phyloP scores from a whole-genome alignment of 2,329 filamentous ascomycete genomes.

The Elsinoe perseae region DNA sequence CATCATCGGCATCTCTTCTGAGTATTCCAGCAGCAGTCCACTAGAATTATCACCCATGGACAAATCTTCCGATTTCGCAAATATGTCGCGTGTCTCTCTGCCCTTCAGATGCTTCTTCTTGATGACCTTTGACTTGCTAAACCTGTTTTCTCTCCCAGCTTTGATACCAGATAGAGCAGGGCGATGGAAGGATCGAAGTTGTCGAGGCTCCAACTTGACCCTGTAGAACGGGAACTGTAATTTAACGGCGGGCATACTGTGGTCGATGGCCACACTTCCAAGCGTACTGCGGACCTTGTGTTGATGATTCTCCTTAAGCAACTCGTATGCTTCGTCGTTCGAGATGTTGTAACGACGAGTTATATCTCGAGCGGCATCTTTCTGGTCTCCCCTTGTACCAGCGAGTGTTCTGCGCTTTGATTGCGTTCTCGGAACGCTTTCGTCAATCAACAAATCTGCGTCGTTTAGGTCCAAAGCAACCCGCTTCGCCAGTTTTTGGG shows the following conservation, averaged over 20 bases:
- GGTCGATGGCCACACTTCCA: conserved; percentile 85
- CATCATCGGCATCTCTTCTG: conserved; percentile 83
- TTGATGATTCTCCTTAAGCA: conserved; percentile 92
- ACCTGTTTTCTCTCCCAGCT: conserved; percentile 60
- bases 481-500: conserved; percentile 64
- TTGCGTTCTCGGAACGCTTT: conserved; percentile 57
- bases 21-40: conserved; percentile 86
- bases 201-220: conserved; percentile 63
- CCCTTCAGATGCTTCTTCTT: conserved; percentile 80
- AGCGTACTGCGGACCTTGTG: conserved; percentile 91
- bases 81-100: conserved; percentile 69
- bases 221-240: conserved; percentile 95
- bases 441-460: conserved; percentile 74
- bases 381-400: conserved; percentile 59
- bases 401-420: conserved; percentile 46
- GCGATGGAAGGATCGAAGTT: conserved; percentile 77
- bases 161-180: conserved; percentile 55
- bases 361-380: conserved; percentile 63
- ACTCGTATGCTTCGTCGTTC: conserved; percentile 91
- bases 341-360: conserved; percentile 86
- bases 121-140: conserved; percentile 62
- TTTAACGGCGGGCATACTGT: conserved; percentile 84
- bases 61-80: conserved; percentile 70
- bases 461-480: conserved; percentile 84
- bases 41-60: conserved; percentile 83